A percentile compares a stretch with the other conserved stretches of the same genome.
These are phyloP conservation scores for Acacia confusa DNA, from an alignment of 306 rosid species.

Conservation along the genomic window DNA sequence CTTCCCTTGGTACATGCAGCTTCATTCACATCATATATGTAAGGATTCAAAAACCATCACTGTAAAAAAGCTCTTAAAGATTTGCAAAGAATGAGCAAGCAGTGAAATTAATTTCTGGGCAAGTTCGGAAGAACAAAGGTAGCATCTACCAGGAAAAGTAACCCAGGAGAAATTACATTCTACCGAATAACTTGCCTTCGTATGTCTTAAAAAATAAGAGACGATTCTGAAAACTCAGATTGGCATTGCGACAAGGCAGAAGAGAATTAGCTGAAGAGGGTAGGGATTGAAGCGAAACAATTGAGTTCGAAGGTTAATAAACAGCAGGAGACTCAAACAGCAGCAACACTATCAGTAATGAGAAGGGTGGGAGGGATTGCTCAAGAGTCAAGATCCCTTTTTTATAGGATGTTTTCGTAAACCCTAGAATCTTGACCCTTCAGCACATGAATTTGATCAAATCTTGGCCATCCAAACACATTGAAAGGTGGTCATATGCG, in stretches of 20 bases:
- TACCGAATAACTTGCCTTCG: neutral
- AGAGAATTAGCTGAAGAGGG: neutral
- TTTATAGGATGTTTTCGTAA: neutral
- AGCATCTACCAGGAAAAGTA: neutral
- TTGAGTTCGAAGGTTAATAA: neutral
- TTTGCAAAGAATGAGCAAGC: neutral
- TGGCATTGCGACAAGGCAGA: too few relatives aligned
- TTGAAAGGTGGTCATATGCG: neutral
- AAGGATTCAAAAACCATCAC: neutral
- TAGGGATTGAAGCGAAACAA: too few relatives aligned
- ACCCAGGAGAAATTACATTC: neutral
- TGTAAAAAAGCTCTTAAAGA: neutral
- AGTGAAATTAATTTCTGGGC: neutral
- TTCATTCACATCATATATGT: neutral
- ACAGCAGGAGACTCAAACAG: neutral
- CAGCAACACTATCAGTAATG: neutral
- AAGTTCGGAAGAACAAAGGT: neutral
- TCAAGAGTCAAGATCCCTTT: neutral
- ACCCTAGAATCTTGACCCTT: neutral
- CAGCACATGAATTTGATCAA: neutral
- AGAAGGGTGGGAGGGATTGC: rapidly evolving
- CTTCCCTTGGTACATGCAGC: conserved; percentile 91
- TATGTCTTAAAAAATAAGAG: too few relatives aligned
- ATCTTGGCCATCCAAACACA: neutral
- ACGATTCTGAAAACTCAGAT: too few relatives aligned